These are phyloP conservation scores for Lathyrus oleraceus DNA, from an alignment of 306 rosid genomes.

Conservation along the genomic window DNA sequence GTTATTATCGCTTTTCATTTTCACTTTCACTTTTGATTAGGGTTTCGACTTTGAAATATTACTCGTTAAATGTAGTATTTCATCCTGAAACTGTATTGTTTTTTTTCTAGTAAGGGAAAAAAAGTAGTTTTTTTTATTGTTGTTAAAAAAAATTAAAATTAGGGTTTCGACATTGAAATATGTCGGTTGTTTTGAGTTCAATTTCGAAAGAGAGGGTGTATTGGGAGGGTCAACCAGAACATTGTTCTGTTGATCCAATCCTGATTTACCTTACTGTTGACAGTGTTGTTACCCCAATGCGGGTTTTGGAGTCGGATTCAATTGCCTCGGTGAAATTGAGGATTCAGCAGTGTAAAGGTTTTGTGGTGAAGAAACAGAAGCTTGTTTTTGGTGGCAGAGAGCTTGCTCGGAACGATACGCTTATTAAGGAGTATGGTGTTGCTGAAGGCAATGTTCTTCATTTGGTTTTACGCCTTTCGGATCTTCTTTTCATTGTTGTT, in stretches of 20 bases:
- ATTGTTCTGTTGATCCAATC: conserved; percentile 48
- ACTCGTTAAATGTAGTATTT: neutral
- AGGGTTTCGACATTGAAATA: conserved; percentile 38
- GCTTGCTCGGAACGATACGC: conserved; percentile 50
- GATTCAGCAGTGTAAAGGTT: conserved; percentile 65
- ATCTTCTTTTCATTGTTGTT: conserved; percentile 55
- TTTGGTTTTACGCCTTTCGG: conserved; percentile 62
- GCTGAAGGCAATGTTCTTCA: conserved; percentile 59
- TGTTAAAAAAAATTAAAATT: neutral
- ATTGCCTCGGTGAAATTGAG: conserved; percentile 66
- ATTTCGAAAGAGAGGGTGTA: conserved; percentile 42
- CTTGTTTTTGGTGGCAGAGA: conserved; percentile 63
- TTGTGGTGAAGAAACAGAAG: conserved; percentile 63
- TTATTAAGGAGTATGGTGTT: conserved; percentile 60
- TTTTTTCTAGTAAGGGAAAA: neutral
- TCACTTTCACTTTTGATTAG: no score
- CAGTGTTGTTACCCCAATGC: conserved; percentile 54
- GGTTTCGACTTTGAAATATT: no score
- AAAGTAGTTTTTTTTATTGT: neutral
- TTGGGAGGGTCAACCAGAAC: conserved; percentile 40
- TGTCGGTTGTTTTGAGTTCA: conserved; percentile 62
- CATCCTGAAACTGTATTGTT: neutral
- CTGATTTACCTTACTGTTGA: conserved; percentile 52
- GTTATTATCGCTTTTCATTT: neutral
- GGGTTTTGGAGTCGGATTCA: conserved; percentile 61